These are phyloP conservation scores for Rhizopogon rudus DNA, from an alignment of 768 basidiomycete genomes.

Conservation along the genomic window DNA sequence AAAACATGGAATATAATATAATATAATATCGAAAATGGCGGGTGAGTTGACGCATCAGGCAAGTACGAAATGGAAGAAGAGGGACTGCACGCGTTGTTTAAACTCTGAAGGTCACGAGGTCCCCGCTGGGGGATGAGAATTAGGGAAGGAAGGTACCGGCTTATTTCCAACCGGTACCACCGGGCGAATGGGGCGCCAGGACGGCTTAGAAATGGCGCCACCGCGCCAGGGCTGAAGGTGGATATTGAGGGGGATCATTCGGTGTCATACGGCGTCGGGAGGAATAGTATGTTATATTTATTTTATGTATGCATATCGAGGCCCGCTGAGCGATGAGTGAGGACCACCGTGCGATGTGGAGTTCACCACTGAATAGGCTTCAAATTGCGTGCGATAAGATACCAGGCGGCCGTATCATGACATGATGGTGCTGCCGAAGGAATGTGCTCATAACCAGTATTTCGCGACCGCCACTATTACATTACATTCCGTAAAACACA, in stretches of 20 bases:
- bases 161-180: neutral
- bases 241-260: neutral
- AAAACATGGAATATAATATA: neutral
- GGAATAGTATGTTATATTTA: neutral
- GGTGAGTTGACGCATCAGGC: neutral
- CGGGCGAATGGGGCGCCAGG: neutral
- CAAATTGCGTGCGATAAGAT: neutral
- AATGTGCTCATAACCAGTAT: neutral
- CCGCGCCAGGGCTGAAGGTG: neutral
- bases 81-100: slow-evolving; percentile 4
- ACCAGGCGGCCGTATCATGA: neutral
- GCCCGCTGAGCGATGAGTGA: neutral
- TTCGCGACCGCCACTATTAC: slow-evolving; percentile 1
- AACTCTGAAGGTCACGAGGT: slow-evolving; percentile 8
- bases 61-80: slow-evolving; percentile 3
- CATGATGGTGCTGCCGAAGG: neutral
- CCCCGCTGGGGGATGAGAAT: neutral
- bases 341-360: neutral
- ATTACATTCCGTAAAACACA: neutral
- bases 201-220: too few species aligned
- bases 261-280: neutral
- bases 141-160: neutral
- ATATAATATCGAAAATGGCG: too few species aligned
- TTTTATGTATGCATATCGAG: neutral
- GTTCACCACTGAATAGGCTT: neutral